phyloP scores from a whole-genome alignment of 2,329 filamentous ascomycete genomes.

The Venturia pyrina region DNA sequence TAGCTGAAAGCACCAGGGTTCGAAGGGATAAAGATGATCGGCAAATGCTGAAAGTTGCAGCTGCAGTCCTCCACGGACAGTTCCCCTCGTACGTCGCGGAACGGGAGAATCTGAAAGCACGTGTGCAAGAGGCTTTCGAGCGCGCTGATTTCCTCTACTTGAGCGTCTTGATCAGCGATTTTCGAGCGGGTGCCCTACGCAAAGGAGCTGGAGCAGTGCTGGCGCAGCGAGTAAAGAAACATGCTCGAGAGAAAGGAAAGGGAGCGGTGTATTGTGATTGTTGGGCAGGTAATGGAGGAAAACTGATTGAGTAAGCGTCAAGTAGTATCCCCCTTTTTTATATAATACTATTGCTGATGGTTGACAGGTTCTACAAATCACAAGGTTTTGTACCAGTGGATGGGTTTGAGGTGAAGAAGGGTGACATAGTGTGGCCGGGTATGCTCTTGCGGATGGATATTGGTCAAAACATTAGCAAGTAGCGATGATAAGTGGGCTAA shows the following conservation, averaged over 20 bases:
- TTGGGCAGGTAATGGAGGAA: background rate
- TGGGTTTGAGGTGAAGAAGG: background rate
- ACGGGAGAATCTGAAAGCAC: background rate
- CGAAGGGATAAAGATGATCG: background rate
- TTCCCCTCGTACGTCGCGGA: background rate
- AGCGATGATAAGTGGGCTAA: background rate
- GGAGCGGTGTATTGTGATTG: background rate
- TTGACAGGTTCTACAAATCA: background rate
- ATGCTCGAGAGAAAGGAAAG: background rate
- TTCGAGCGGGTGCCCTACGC: background rate
- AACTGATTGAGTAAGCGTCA: background rate
- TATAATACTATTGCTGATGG: background rate
- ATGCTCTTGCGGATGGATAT: background rate
- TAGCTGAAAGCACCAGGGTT: background rate
- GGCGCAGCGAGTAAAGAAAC: background rate
- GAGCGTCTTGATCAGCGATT: background rate
- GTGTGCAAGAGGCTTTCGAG: background rate
- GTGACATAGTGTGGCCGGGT: background rate
- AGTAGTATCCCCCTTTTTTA: no score
- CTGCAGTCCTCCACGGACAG: background rate
- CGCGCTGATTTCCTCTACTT: background rate
- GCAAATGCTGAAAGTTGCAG: background rate
- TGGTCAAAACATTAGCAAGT: background rate
- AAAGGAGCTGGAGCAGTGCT: background rate
- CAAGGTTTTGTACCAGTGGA: background rate